Base-by-base conservation (phyloP, 1,139 yeast genomes). In the Sugiyamaella paludigena region DNA sequence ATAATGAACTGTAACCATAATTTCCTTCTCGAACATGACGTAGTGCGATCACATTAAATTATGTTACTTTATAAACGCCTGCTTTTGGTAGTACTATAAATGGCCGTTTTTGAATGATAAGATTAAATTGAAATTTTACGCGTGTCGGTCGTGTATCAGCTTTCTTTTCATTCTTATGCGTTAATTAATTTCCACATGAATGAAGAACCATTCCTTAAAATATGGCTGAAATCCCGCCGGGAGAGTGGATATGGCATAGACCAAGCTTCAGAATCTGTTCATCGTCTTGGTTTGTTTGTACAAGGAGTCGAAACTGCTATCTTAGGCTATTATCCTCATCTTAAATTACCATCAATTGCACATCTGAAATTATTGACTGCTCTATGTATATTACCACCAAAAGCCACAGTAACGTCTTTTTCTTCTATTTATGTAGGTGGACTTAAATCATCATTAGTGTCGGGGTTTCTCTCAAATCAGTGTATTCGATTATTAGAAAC, bases 221-320 rank as follows among this genome's bases (percentile, higher is more conserved):
- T 46, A 12, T 47, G 50, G 50, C 41, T 47, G 30, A 47, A 35
- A 10, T 42, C 50, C 11, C 24, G 39, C 11, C 9, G 27, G 3
- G 39, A 36, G 32, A 36, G 43, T 13, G 50, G 50, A 5, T 47
- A 36, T 47, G 50, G 46, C n/a, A 47, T 47, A 15, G 50, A 47
- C 19, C 40, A 47, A 28, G 26, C 30, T 5, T 38, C 46, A 2
- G 46, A 42, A 19, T 41, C 50, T 3, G 31, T 32, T n/a, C 24
- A 24, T 6, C 30, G 41, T 7, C 31, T 31, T 5, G 43, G 37
- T 2, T 36, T 37, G 27, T 47, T 47, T 47, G 30, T 47, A 6
- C 26, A 40, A 7, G 43, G 29, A 11, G 30, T 47, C 1, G 46
- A 47, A 16, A 29, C 29, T 10, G 32, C 47, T 3, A 12, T 47